A percentile compares a stretch with the other conserved stretches of the same genome.
phyloP scores from a whole-genome alignment of 768 basidiomycete species.

The Pleurotus salmoneostramineus region DNA sequence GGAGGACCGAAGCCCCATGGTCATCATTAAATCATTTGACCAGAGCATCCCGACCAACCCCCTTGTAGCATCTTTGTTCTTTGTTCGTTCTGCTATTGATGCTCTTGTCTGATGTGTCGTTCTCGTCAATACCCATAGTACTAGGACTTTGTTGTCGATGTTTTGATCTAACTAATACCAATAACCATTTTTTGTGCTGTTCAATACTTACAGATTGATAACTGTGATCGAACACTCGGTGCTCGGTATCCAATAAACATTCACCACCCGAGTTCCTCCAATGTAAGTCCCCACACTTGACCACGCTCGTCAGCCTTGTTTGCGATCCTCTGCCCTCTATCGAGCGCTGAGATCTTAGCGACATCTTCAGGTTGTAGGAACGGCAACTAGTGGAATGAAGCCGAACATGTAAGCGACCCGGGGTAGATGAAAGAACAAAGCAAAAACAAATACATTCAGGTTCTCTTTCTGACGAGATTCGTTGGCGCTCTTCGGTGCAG shows the following conservation, averaged over 20 bases:
- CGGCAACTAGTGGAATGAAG: constrained; percentile 22
- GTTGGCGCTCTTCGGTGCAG: constrained; percentile 48
- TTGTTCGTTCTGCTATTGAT: too few relatives aligned
- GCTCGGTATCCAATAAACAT: neutral
- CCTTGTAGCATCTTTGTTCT: too few relatives aligned
- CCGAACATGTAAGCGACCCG: neutral
- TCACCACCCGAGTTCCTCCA: constrained; percentile 34
- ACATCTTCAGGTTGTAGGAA: constrained; percentile 36
- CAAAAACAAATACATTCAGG: constrained; percentile 29
- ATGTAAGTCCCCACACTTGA: constrained; percentile 32
- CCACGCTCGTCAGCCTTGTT: constrained; percentile 31
- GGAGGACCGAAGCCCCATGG: neutral
- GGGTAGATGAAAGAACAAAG: neutral
- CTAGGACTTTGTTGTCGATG: neutral
- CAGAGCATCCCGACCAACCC: too few relatives aligned
- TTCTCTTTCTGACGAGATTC: constrained; percentile 46
- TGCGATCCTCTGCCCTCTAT: constrained; percentile 36
- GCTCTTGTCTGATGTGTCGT: neutral
- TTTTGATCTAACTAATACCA: neutral
- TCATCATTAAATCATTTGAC: neutral
- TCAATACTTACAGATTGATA: too few relatives aligned
- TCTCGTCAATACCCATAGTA: neutral
- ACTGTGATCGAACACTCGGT: neutral
- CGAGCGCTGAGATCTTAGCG: constrained; percentile 36
- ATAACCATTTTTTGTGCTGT: too few relatives aligned